Conservation (phyloP, 2,329 filamentous ascomycete genomes). For the Pestalotiopsis sp. region DNA sequence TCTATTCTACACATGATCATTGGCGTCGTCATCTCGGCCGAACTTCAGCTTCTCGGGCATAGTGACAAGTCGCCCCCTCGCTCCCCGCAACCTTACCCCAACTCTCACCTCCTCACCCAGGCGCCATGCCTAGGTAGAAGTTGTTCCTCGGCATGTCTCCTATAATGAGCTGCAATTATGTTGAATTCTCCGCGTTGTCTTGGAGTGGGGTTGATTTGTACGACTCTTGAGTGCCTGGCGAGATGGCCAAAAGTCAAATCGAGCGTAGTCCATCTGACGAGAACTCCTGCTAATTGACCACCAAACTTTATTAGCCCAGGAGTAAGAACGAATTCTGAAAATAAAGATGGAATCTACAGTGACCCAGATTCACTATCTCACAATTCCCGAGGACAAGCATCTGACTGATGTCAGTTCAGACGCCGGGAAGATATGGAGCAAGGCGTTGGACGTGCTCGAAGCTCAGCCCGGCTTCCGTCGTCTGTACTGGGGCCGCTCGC, state of each 20-base stretch:
- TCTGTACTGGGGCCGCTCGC: slow-evolving; percentile 10
- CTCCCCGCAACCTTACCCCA: slow-evolving; percentile 6
- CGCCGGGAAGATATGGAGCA: slow-evolving; percentile 13
- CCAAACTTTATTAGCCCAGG: background rate
- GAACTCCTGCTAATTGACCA: no score
- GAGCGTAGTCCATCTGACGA: background rate
- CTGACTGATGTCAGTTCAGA: slow-evolving; percentile 8
- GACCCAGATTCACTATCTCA: slow-evolving; percentile 23
- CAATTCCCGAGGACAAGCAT: slow-evolving; percentile 14
- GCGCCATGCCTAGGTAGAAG: background rate
- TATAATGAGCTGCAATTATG: background rate
- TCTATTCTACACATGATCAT: background rate
- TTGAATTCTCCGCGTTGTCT: background rate
- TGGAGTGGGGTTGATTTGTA: background rate
- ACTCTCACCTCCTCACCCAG: background rate
- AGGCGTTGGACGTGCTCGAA: background rate
- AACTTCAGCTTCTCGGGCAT: background rate
- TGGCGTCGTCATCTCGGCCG: background rate
- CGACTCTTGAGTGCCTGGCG: background rate
- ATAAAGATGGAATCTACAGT: slow-evolving; percentile 1
- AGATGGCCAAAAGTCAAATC: background rate
- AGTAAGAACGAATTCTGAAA: background rate
- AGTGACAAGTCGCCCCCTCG: background rate
- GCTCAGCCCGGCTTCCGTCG: background rate
- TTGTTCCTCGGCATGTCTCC: background rate